These are phyloP conservation scores for Ustanciosporium gigantosporum DNA, from an alignment of 1,284 basidiomycete species.

Conservation along the genomic window DNA sequence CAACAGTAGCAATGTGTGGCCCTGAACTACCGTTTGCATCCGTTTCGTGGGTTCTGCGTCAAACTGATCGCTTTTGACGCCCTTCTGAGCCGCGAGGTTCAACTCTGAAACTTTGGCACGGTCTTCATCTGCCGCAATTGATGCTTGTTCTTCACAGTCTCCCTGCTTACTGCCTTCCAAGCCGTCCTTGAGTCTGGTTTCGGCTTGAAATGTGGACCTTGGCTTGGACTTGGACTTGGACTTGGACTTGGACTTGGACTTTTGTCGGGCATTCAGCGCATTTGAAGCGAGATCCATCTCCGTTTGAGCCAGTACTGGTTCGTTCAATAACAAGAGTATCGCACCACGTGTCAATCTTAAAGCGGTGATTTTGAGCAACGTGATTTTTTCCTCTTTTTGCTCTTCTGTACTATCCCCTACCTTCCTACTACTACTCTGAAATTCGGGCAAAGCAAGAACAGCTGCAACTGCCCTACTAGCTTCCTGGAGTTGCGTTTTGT, in stretches of 20 bases:
- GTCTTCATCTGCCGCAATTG: too few species aligned
- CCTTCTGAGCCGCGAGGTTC: background rate
- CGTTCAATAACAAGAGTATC: constrained; percentile 9
- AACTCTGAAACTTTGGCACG: too few species aligned
- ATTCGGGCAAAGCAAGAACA: constrained; percentile 22
- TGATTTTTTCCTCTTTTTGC: background rate
- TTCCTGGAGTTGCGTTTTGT: constrained; percentile 15
- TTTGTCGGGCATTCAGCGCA: constrained; percentile 5
- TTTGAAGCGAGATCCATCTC: constrained; percentile 24
- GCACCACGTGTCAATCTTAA: constrained; percentile 20
- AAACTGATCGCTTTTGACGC: background rate
- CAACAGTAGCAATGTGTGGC: constrained; percentile 17
- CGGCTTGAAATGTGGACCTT: background rate
- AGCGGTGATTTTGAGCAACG: constrained; percentile 6
- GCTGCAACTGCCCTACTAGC: constrained; percentile 16
- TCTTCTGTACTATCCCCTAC: too few species aligned
- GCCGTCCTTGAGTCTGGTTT: too few species aligned
- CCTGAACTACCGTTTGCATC: constrained; percentile 28
- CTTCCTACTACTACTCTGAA: too few species aligned
- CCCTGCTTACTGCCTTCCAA: background rate
- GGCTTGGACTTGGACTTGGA: too few species aligned
- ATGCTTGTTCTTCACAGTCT: background rate
- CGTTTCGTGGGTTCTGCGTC: background rate
- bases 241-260: too few species aligned
- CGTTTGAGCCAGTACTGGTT: constrained; percentile 18